Evolutionary conservation across 208 protist genomes (phyloP).

Genomic region (Balamuthia mandrillaris): DNA sequence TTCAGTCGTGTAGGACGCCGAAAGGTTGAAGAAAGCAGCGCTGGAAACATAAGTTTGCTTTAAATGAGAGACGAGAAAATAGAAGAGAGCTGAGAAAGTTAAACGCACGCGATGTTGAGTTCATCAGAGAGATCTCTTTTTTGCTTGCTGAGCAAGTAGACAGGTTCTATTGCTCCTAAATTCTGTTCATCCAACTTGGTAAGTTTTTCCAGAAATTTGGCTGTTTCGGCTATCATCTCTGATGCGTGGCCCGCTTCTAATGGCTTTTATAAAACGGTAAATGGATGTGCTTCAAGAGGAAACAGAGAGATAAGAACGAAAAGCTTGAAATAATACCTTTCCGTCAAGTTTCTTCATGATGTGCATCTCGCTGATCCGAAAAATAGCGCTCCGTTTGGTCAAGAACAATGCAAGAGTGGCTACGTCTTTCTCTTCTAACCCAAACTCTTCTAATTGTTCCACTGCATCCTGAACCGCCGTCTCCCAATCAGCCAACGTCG

Average conservation of each 20-base stretch:
- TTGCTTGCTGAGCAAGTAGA: not conserved
- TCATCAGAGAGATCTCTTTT: not conserved
- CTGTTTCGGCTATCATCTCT: not conserved
- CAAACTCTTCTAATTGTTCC: too few species aligned
- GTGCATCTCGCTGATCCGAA: not conserved
- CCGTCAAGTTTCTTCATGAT: not conserved
- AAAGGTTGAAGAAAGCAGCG: not conserved
- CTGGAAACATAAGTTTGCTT: not conserved
- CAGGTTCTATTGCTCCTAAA: not conserved
- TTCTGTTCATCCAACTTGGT: not conserved
- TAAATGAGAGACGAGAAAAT: not conserved
- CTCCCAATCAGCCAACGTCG: too few species aligned
- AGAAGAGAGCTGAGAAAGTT: not conserved
- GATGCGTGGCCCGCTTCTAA: too few species aligned
- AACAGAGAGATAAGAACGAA: not conserved
- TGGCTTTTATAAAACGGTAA: too few species aligned
- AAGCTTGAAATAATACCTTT: not conserved
- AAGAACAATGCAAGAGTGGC: too few species aligned
- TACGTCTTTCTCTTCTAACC: too few species aligned
- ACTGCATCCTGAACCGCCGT: too few species aligned
- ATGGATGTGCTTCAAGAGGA: not conserved
- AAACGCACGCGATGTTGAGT: not conserved
- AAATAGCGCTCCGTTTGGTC: not conserved
- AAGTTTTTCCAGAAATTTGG: not conserved
- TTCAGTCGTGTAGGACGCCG: not conserved